Conservation (phyloP, 2,329 filamentous ascomycete genomes). For the Colletotrichum brevisporum region DNA sequence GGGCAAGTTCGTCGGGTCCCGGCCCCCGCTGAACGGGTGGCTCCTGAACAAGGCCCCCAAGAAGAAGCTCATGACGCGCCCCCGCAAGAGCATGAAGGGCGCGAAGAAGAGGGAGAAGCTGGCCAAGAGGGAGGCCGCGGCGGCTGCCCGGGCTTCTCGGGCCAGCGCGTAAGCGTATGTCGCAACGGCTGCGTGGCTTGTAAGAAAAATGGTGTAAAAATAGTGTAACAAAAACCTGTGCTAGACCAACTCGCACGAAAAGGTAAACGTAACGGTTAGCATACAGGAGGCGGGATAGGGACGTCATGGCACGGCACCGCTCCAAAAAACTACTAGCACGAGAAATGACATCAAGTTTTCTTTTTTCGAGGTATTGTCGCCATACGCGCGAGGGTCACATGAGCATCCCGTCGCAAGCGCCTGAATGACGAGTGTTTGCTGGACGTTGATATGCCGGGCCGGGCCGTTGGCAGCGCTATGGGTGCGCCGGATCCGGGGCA, state of each 20-base stretch:
- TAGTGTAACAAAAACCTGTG: conserved; percentile 6
- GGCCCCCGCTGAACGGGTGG: conserved; percentile 81
- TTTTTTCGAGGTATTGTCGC: not conserved
- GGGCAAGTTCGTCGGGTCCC: conserved; percentile 81
- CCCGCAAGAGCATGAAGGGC: conserved; percentile 79
- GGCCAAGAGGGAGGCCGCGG: conserved; percentile 44
- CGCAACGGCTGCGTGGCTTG: conserved; percentile 5
- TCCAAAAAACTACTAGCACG: not conserved
- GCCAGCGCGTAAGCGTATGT: not conserved
- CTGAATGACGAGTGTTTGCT: not conserved
- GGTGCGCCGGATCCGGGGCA: conserved; percentile 24
- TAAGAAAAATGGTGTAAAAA: not conserved
- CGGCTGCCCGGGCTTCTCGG: too few species aligned
- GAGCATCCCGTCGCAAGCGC: not conserved
- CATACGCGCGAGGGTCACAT: not conserved
- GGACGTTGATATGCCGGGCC: conserved; percentile 9
- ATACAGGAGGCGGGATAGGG: not conserved
- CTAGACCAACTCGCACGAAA: not conserved
- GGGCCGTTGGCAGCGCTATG: conserved; percentile 14
- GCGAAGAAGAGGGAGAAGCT: conserved; percentile 66
- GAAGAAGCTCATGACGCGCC: conserved; percentile 67
- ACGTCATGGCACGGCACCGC: not conserved
- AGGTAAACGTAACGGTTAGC: not conserved
- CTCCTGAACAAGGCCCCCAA: conserved; percentile 69
- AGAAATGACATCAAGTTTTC: conserved; percentile 8